phyloP scores from a whole-genome alignment of 306 rosid genomes.

The Argentina anserina region DNA sequence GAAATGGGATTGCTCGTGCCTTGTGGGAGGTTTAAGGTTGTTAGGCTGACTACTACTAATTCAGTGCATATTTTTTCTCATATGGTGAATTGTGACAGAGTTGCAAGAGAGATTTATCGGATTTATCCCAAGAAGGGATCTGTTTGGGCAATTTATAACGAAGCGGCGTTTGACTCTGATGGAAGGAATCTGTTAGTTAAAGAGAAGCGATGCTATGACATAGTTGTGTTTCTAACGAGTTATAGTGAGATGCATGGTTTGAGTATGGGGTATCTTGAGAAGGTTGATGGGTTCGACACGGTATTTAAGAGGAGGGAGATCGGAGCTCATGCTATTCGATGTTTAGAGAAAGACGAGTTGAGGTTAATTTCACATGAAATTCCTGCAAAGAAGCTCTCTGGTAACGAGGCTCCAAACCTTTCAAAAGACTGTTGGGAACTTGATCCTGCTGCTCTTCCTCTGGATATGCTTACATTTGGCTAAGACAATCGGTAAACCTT shows the following conservation, averaged over 20 bases:
- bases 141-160: conserved; percentile 76
- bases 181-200: conserved; percentile 29
- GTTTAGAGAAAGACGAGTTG: conserved; percentile 49
- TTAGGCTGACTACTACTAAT: conserved; percentile 41
- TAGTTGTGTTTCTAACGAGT: conserved; percentile 66
- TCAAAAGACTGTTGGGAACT: conserved; percentile 85
- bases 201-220: conserved; percentile 48
- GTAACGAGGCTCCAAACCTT: conserved; percentile 49
- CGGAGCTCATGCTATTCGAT: conserved; percentile 65
- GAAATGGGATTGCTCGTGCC: conserved; percentile 56
- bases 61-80: conserved; percentile 75
- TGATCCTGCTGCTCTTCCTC: conserved; percentile 93
- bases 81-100: conserved; percentile 66
- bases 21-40: conserved; percentile 78
- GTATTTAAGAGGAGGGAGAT: conserved; percentile 73
- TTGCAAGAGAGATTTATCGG: conserved; percentile 57
- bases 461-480: conserved; percentile 54
- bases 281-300: conserved; percentile 78
- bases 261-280: conserved; percentile 86
- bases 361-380: conserved; percentile 76
- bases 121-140: conserved; percentile 90
- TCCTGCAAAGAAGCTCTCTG: conserved; percentile 68
- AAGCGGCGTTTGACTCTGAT: conserved; percentile 38
- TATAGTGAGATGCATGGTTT: conserved; percentile 66
- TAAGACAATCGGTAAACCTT: conserved; percentile 21